Evolutionary conservation across 495 filamentous ascomycete genomes (phyloP).

Genomic region (Elasticomyces elasticus): DNA sequence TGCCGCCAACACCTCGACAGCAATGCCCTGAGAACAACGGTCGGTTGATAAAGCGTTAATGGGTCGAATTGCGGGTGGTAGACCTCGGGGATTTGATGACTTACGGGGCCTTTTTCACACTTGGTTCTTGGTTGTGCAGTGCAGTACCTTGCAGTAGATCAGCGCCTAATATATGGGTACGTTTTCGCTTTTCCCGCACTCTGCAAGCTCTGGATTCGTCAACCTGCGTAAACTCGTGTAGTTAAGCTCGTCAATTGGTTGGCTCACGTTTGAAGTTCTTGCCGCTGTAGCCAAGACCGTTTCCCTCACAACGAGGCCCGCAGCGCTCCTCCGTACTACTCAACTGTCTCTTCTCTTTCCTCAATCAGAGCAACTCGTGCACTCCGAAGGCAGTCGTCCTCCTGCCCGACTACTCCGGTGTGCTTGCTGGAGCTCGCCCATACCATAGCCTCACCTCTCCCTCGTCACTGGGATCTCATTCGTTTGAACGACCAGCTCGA

Average conservation of each 20-base stretch:
- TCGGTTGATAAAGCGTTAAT: too few species aligned
- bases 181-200: not conserved
- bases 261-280: not conserved
- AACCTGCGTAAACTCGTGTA: not conserved
- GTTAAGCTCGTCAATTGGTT: not conserved
- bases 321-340: not conserved
- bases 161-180: too few species aligned
- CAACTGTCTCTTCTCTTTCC: not conserved
- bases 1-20: too few species aligned
- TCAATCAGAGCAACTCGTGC: conserved; percentile 1
- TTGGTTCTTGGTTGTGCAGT: too few species aligned
- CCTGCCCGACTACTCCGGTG: conserved; percentile 3
- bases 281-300: conserved; percentile 1
- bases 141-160: conserved; percentile 4
- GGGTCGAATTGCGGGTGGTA: too few species aligned
- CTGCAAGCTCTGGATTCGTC: not conserved
- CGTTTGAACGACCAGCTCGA: not conserved
- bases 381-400: conserved; percentile 17
- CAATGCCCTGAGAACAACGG: too few species aligned
- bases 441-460: conserved; percentile 3
- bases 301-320: not conserved
- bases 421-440: not conserved
- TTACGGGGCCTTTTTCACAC: not conserved
- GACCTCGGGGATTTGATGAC: not conserved
- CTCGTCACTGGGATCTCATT: not conserved